Evolutionary conservation across 2,329 filamentous ascomycete genomes (phyloP).

Genomic region (Endothia cerciana): DNA sequence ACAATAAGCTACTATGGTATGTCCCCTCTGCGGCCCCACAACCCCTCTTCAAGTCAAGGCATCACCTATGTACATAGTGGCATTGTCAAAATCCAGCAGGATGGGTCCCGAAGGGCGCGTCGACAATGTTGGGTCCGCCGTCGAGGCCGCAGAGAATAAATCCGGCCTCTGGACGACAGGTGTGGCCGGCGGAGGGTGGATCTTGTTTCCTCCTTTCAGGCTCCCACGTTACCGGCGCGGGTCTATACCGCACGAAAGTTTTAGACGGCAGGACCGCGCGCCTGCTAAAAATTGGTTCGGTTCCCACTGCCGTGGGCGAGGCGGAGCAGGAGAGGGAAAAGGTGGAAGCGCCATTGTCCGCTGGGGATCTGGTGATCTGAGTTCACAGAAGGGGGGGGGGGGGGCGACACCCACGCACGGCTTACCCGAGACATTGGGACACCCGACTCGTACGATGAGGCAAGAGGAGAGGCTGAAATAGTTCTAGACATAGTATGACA

Average conservation of each 20-base stretch:
- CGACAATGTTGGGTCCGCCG: too few relatives aligned
- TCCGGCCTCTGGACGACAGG: neutral
- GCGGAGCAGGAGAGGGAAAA: neutral
- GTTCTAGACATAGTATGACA: constrained; percentile 14
- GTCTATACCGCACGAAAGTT: neutral
- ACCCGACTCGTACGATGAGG: constrained; percentile 20
- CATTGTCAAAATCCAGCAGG: neutral
- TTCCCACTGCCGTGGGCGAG: neutral
- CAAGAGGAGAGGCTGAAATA: constrained; percentile 10
- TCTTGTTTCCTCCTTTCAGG: neutral
- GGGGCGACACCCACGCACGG: constrained; percentile 1
- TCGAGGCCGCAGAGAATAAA: neutral
- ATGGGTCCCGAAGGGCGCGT: too few relatives aligned
- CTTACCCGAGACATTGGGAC: neutral
- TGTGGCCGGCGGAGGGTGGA: neutral
- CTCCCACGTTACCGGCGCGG: neutral
- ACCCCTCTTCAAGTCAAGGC: constrained; percentile 15
- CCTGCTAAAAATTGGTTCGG: neutral
- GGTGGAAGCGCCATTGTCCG: neutral
- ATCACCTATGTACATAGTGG: neutral
- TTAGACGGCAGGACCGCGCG: constrained; percentile 2
- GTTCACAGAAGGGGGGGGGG: neutral
- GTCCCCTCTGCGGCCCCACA: too few relatives aligned
- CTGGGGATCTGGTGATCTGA: constrained; percentile 1
- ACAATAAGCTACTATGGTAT: too few relatives aligned